Conservation (phyloP, 2,329 filamentous ascomycete species). For the Colletotrichum cereale region DNA sequence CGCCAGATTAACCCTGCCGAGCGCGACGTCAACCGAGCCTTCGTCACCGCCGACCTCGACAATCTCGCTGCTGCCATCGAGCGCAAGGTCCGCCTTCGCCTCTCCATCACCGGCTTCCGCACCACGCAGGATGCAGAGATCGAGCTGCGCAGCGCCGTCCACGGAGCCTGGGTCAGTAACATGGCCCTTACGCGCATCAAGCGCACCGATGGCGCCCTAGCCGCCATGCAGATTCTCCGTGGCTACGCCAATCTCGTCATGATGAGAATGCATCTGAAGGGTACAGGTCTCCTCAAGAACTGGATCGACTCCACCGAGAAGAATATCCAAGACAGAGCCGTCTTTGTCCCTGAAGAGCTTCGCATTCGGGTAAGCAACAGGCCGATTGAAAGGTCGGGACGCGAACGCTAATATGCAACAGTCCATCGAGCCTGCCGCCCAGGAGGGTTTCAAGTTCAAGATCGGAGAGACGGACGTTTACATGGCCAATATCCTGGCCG, state of each 20-base stretch:
- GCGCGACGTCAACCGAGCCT: neutral
- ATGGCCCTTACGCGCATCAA: neutral
- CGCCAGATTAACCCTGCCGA: neutral
- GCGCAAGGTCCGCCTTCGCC: neutral
- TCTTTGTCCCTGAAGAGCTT: neutral
- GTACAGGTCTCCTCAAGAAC: neutral
- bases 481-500: neutral
- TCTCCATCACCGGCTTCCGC: neutral
- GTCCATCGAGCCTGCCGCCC: neutral
- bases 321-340: neutral
- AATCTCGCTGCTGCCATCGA: neutral
- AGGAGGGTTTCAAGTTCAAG: neutral
- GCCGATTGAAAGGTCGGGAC: neutral
- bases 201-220: neutral
- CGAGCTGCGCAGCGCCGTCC: neutral
- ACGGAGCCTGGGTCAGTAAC: neutral
- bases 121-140: neutral
- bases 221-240: constrained; percentile 1
- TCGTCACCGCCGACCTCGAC: constrained; percentile 1
- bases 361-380: constrained; percentile 1
- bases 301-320: constrained; percentile 13
- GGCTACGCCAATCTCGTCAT: neutral
- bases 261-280: neutral
- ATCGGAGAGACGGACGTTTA: neutral
- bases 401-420: neutral